These are phyloP conservation scores for Colletotrichum lindemuthianum DNA, from an alignment of 2,329 filamentous ascomycete genomes.

Conservation along the genomic window DNA sequence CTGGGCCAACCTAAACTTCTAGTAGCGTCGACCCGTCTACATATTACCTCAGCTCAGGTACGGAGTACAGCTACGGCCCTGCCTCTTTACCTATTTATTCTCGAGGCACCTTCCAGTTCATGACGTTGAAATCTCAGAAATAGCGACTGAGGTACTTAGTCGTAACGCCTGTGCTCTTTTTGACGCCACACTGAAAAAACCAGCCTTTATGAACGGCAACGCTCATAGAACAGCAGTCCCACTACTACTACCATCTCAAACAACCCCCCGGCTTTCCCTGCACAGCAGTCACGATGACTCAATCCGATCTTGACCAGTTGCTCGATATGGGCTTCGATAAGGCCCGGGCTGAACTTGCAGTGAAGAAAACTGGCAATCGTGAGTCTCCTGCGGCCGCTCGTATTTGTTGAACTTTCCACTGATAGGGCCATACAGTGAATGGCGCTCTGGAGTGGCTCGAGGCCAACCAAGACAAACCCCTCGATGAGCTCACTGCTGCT, in stretches of 20 bases:
- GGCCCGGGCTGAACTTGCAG: constrained; percentile 81
- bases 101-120: constrained; percentile 28
- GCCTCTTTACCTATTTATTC: constrained; percentile 2
- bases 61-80: background rate
- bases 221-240: background rate
- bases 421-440: constrained; percentile 67
- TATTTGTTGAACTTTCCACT: too few species aligned
- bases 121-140: constrained; percentile 29
- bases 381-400: constrained; percentile 48
- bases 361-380: constrained; percentile 85
- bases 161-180: constrained; percentile 9
- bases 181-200: background rate
- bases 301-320: constrained; percentile 69
- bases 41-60: background rate
- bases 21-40: too few species aligned
- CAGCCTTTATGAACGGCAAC: constrained; percentile 27
- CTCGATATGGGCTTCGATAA: constrained; percentile 85
- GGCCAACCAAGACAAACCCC: constrained; percentile 84
- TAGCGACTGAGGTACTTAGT: constrained; percentile 21
- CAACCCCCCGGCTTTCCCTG: constrained; percentile 26
- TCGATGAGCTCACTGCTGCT: constrained; percentile 79
- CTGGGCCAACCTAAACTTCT: too few species aligned
- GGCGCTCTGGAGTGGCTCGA: constrained; percentile 95
- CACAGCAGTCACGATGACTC: constrained; percentile 58
- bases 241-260: constrained; percentile 29